Evolutionary conservation across 495 filamentous ascomycete genomes (phyloP).

Genomic region (Thermothielavioides terrestris): DNA sequence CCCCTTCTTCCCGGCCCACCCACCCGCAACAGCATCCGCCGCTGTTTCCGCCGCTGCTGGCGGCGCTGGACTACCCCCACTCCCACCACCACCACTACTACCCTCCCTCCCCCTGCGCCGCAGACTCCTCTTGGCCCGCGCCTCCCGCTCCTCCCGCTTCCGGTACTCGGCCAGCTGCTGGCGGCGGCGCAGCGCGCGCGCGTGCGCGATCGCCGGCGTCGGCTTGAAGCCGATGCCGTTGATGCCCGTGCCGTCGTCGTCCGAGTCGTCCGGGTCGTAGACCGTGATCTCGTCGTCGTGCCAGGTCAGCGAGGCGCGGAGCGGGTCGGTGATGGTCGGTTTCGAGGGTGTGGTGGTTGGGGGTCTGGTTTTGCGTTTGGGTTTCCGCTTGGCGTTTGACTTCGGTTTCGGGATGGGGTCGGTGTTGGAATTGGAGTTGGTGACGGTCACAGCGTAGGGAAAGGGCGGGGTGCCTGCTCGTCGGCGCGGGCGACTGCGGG

Average conservation of each 20-base stretch:
- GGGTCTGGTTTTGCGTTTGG: neutral
- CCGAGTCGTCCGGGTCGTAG: slow-evolving; percentile 62
- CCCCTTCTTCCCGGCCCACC: slow-evolving; percentile 10
- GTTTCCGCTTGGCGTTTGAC: no score
- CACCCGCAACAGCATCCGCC: neutral
- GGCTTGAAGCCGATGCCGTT: slow-evolving; percentile 90
- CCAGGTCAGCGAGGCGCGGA: slow-evolving; percentile 60
- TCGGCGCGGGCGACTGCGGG: slow-evolving; percentile 23
- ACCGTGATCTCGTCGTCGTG: slow-evolving; percentile 78
- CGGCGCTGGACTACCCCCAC: slow-evolving; percentile 27
- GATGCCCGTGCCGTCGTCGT: slow-evolving; percentile 71
- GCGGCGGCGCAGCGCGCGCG: slow-evolving; percentile 61
- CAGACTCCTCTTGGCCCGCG: slow-evolving; percentile 63
- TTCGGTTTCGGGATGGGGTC: no score
- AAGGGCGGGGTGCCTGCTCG: slow-evolving; percentile 38
- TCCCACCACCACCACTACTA: no score
- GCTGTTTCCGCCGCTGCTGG: no score
- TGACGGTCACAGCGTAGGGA: slow-evolving; percentile 1
- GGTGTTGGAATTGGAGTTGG: neutral
- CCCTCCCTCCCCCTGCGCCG: no score
- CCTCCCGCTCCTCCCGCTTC: slow-evolving; percentile 73
- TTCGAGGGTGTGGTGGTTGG: slow-evolving; percentile 1
- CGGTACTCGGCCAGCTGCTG: slow-evolving; percentile 81
- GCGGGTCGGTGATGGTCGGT: slow-evolving; percentile 39
- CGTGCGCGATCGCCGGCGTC: slow-evolving; percentile 72